Evolutionary conservation across 169 alveolate genomes (phyloP).

Genomic region (Plasmodium inui): DNA sequence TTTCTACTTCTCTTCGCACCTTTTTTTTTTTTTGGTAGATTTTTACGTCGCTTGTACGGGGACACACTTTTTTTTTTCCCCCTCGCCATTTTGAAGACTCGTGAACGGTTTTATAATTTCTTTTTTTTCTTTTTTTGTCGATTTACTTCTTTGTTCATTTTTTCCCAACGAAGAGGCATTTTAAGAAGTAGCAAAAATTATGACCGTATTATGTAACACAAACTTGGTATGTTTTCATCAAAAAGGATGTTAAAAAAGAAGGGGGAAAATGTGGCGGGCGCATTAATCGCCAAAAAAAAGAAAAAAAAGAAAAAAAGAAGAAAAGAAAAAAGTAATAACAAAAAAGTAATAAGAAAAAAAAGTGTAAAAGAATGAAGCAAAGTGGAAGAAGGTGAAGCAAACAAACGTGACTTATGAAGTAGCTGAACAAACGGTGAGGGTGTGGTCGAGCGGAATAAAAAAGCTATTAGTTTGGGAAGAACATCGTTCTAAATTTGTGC

Average conservation of each 20-base stretch:
- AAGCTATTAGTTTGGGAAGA: background rate
- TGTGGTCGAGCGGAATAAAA: background rate
- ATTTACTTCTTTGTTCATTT: background rate
- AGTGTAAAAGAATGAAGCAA: background rate
- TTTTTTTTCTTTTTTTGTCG: background rate
- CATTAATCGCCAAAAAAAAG: background rate
- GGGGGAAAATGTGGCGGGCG: background rate
- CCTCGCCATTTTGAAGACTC: too few relatives aligned
- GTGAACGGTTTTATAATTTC: too few relatives aligned
- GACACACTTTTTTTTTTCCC: background rate
- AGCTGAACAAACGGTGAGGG: background rate
- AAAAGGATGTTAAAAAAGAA: background rate
- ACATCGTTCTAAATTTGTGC: background rate
- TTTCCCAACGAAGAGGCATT: background rate
- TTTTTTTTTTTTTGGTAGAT: background rate
- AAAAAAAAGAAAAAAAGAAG: background rate
- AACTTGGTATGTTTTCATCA: constrained; percentile 3
- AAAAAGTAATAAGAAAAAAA: background rate
- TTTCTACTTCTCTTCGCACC: background rate
- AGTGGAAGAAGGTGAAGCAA: background rate
- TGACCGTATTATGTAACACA: background rate
- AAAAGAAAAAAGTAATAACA: background rate
- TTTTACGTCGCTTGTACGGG: background rate
- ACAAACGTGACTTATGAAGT: background rate
- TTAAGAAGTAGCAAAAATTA: background rate